Percentiles rank a stretch among this genome's conserved stretches.
These are phyloP conservation scores for Diaporthe humulicola DNA, from an alignment of 2,329 filamentous ascomycete species.

Conservation along the genomic window DNA sequence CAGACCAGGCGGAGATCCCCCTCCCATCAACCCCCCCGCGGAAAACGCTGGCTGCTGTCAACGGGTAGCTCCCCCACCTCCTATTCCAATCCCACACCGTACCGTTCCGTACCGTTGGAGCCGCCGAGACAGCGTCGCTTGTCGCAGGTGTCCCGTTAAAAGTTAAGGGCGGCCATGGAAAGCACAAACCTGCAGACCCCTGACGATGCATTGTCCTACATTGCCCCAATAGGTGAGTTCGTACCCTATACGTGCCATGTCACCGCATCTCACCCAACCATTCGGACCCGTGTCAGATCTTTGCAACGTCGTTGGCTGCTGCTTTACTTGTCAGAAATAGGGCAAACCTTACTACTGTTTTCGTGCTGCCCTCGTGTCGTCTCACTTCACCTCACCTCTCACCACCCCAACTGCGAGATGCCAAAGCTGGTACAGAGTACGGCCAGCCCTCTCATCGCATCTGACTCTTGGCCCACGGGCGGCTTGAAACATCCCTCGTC, in stretches of 20 bases:
- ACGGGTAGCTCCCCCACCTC: background rate
- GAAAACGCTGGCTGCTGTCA: conserved; percentile 21
- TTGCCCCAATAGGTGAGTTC: conserved; percentile 69
- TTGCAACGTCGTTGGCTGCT: conserved; percentile 60
- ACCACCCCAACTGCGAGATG: conserved; percentile 15
- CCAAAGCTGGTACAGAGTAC: conserved; percentile 30
- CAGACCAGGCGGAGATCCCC: conserved; percentile 10
- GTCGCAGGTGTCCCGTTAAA: conserved; percentile 37
- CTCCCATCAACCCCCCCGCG: background rate
- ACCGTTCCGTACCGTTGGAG: conserved; percentile 18
- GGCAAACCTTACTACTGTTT: conserved; percentile 43
- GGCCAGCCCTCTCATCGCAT: background rate
- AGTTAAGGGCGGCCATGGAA: conserved; percentile 52
- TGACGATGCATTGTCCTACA: conserved; percentile 61
- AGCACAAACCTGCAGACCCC: conserved; percentile 59
- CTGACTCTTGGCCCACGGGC: conserved; percentile 9
- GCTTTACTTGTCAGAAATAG: conserved; percentile 43
- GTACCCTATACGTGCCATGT: conserved; percentile 37
- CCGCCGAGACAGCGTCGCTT: conserved; percentile 18
- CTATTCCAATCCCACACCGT: background rate
- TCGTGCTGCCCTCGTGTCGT: conserved; percentile 40
- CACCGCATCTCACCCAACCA: conserved; percentile 59
- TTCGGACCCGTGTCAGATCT: conserved; percentile 62
- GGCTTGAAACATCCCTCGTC: background rate
- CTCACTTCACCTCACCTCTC: conserved; percentile 35